phyloP scores from a whole-genome alignment of 192 early-diverging fungal species.

The Polychytrium aggregatum region DNA sequence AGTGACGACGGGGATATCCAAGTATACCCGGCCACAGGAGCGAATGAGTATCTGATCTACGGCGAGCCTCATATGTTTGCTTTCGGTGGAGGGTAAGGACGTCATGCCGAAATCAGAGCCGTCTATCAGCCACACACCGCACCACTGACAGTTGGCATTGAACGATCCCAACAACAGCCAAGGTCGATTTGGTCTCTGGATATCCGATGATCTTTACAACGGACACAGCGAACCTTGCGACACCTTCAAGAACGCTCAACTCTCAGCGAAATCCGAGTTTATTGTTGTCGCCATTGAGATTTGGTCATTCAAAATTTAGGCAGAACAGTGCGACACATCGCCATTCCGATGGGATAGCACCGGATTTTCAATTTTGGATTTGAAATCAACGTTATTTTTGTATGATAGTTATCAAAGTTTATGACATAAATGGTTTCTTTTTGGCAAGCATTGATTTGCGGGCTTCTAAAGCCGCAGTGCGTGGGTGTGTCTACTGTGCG shows the following conservation, averaged over 20 bases:
- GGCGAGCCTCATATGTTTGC: conserved; percentile 25
- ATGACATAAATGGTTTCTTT: no score
- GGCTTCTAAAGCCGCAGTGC: no score
- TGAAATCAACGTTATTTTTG: no score
- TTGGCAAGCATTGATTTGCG: no score
- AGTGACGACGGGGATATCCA: not conserved
- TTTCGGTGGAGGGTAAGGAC: conserved; percentile 33
- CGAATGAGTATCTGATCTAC: conserved; percentile 26
- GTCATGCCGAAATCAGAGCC: not conserved
- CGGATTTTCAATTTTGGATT: no score
- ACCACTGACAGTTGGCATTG: not conserved
- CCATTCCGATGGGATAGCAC: no score
- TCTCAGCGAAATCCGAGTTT: conserved; percentile 25
- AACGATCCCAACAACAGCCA: conserved; percentile 6
- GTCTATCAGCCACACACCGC: not conserved
- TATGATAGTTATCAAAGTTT: no score
- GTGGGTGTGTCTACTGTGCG: no score
- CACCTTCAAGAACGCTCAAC: conserved; percentile 33
- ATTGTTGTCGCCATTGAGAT: conserved; percentile 22
- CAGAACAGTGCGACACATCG: no score
- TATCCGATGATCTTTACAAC: conserved; percentile 33
- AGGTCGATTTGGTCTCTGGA: conserved; percentile 42
- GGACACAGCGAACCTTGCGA: conserved; percentile 34
- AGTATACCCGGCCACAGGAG: conserved; percentile 15
- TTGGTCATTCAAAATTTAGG: conserved; percentile 30